Conservation (phyloP, 805 yeast genomes). For the Starmera amethionina region DNA sequence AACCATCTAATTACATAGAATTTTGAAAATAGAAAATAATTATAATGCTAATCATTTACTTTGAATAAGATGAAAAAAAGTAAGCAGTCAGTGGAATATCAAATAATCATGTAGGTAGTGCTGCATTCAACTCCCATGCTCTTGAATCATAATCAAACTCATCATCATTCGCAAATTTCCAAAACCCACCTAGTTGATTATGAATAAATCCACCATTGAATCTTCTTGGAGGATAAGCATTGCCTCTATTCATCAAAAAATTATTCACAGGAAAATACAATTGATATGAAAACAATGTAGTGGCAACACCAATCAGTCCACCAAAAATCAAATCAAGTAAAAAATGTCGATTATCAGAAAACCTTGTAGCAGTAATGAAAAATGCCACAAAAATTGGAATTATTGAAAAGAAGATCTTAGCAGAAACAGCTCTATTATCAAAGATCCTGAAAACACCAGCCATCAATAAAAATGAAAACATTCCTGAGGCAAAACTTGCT, state of each 20-base stretch:
- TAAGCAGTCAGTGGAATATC: neutral
- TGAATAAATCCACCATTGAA: constrained; percentile 16
- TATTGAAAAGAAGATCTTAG: constrained; percentile 22
- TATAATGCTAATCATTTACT: no score
- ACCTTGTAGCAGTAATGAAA: constrained; percentile 28
- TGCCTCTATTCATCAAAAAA: constrained; percentile 22
- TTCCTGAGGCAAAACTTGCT: constrained; percentile 37
- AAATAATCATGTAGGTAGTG: constrained; percentile 1
- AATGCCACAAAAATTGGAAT: constrained; percentile 27
- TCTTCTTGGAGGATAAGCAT: constrained; percentile 36
- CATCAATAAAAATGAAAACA: constrained; percentile 24
- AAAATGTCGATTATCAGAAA: constrained; percentile 40
- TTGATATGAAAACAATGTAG: constrained; percentile 26
- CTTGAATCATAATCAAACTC: constrained; percentile 9
- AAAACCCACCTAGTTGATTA: constrained; percentile 25
- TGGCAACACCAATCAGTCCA: constrained; percentile 23
- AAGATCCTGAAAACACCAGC: constrained; percentile 25
- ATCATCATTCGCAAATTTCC: constrained; percentile 24
- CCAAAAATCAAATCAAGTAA: constrained; percentile 31
- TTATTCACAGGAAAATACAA: constrained; percentile 32
- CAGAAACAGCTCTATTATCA: constrained; percentile 25
- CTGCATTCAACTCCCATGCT: constrained; percentile 2
- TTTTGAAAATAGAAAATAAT: no score
- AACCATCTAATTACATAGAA: no score
- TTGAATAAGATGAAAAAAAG: neutral